Base-by-base conservation (phyloP, 2,329 filamentous ascomycete genomes). In the Zymoseptoria tritici region DNA sequence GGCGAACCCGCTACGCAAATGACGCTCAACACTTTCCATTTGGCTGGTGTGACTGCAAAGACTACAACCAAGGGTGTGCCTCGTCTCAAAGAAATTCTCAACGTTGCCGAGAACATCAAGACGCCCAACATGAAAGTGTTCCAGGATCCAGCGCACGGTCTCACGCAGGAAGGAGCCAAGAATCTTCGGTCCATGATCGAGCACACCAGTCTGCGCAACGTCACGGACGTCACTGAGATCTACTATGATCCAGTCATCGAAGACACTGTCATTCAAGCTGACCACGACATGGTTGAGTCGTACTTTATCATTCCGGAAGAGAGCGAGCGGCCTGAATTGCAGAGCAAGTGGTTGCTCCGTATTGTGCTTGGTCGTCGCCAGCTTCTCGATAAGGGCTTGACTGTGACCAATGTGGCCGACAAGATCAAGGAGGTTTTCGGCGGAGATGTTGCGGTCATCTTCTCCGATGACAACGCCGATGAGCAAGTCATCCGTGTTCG, bases 1-100 rank as follows among this genome's bases (percentile, higher is more conserved):
- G 94, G 94, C 79, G 94, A 99, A 76, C 94, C 94, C 49, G 95
- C 94, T 21, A 99, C 94, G 1, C 94, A 99, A 81, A 99, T 99
- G 94, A 99, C 94, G 1, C 80, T 99, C 62, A 99, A 99, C 79
- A 99, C 94, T 22, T 99, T 99, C 88, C 94, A 99, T 82, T 99
- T 99, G 76, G 92, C 94, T 76, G 94, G 94, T 96, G 91, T 99
- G 62, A 96, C 95, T 46, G 96, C 93, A 22, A 99, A 99, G 87
- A 99, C 99, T 82, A 93, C 99, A 58, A 99, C 94, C 0, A 87
- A 99, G 54, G 94, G 94, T 91, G 94, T 99, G 51, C 94, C 94
- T 51, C 93, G 94, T 86, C 85, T 99, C 55, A 99, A 99, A 83
- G 94, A 99, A 79, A 99, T 99, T 85, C 83, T 99, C 60, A 99